Evolutionary conservation across 495 filamentous ascomycete genomes (phyloP).

Genomic region (Trichoderma gamsii): DNA sequence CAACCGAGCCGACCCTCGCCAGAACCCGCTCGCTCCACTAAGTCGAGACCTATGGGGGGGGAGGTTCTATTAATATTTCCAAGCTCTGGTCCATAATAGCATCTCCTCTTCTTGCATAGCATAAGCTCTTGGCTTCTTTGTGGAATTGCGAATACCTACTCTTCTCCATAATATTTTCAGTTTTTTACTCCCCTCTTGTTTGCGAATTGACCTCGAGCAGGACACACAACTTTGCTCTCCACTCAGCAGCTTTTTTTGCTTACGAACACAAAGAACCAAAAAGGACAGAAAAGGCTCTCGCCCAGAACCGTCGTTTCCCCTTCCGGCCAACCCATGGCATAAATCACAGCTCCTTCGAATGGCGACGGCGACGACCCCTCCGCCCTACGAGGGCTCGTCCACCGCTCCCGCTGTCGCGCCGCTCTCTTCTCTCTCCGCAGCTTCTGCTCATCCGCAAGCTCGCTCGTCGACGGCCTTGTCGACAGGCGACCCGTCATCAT

Average conservation of each 20-base stretch:
- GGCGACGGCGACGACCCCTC: not conserved
- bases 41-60: too few species aligned
- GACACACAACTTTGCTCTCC: too few species aligned
- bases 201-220: too few species aligned
- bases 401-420: not conserved
- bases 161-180: too few species aligned
- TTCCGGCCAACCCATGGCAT: not conserved
- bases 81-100: too few species aligned
- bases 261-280: not conserved
- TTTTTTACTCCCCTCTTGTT: too few species aligned
- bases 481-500: not conserved
- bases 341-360: constrained; percentile 5
- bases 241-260: not conserved
- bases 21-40: too few species aligned
- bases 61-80: too few species aligned
- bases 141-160: too few species aligned
- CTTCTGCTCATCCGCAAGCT: not conserved
- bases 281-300: not conserved
- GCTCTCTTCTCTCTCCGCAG: not conserved
- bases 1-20: too few species aligned
- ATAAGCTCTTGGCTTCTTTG: too few species aligned
- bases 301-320: not conserved
- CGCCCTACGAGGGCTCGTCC: constrained; percentile 6
- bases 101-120: too few species aligned
- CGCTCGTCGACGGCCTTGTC: not conserved